These are phyloP conservation scores for Leccinum obscurum DNA, from an alignment of 768 basidiomycete species.

Conservation along the genomic window DNA sequence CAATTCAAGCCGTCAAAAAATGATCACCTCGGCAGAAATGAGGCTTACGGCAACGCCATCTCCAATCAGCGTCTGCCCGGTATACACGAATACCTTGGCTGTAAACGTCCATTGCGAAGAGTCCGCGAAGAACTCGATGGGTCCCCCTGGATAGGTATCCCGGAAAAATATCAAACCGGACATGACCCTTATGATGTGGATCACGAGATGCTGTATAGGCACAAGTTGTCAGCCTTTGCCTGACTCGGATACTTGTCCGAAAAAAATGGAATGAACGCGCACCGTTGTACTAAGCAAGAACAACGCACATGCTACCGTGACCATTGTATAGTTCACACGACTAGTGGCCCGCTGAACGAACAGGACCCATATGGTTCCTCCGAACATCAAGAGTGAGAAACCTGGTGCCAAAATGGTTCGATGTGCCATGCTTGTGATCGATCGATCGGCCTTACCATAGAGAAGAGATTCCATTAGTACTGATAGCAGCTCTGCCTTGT, in stretches of 20 bases:
- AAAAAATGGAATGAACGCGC: neutral
- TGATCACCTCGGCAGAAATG: too few species aligned
- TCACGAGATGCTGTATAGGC: neutral
- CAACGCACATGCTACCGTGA: too few species aligned
- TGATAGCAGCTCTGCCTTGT: neutral
- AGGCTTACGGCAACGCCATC: neutral
- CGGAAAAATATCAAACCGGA: neutral
- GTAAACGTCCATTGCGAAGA: neutral
- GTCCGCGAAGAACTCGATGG: neutral
- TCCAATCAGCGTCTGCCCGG: neutral
- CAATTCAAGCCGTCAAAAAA: neutral
- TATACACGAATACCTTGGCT: neutral
- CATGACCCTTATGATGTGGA: neutral
- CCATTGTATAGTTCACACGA: neutral
- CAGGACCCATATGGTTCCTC: neutral
- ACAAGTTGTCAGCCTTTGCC: neutral
- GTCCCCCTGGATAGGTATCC: neutral
- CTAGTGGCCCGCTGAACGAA: neutral
- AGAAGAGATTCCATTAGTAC: neutral
- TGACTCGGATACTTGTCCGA: too few species aligned
- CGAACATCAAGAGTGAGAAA: slow-evolving; percentile 2
- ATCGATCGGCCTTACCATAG: neutral
- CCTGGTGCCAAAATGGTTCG: neutral
- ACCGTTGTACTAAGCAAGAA: neutral
- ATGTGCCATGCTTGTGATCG: too few species aligned